phyloP scores from a whole-genome alignment of 2,329 filamentous ascomycete species.

The Amphichorda felina region DNA sequence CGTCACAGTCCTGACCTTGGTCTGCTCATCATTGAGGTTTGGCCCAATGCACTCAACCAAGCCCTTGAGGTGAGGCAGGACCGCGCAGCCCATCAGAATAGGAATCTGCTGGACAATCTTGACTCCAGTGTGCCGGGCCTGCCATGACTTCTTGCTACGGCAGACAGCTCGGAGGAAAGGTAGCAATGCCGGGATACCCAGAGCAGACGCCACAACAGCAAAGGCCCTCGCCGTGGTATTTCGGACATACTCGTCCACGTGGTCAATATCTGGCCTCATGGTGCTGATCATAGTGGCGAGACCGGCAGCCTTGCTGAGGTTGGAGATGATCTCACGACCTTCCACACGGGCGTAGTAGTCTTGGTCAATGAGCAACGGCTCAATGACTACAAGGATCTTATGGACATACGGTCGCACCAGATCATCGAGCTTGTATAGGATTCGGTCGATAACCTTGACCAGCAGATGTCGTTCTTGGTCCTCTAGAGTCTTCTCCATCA shows the following conservation, averaged over 20 bases:
- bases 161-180: constrained; percentile 94
- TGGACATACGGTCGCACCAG: constrained; percentile 93
- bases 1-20: constrained; percentile 93
- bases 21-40: constrained; percentile 94
- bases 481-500: constrained; percentile 97
- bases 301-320: constrained; percentile 91
- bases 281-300: constrained; percentile 98
- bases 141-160: constrained; percentile 98
- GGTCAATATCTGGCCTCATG: constrained; percentile 97
- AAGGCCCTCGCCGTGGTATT: constrained; percentile 97
- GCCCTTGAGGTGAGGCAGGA: constrained; percentile 89
- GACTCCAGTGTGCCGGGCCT: constrained; percentile 92
- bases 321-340: constrained; percentile 97
- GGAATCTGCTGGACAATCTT: constrained; percentile 99
- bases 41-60: constrained; percentile 93
- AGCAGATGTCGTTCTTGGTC: constrained; percentile 96
- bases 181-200: constrained; percentile 88
- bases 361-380: constrained; percentile 97
- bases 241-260: constrained; percentile 94
- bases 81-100: constrained; percentile 95
- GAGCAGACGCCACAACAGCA: constrained; percentile 88
- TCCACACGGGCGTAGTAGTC: constrained; percentile 98
- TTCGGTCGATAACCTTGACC: constrained; percentile 97
- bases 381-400: constrained; percentile 97
- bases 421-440: constrained; percentile 96